Evolutionary conservation across 1,284 basidiomycete genomes (phyloP).

Genomic region (Coniferiporia weirii): DNA sequence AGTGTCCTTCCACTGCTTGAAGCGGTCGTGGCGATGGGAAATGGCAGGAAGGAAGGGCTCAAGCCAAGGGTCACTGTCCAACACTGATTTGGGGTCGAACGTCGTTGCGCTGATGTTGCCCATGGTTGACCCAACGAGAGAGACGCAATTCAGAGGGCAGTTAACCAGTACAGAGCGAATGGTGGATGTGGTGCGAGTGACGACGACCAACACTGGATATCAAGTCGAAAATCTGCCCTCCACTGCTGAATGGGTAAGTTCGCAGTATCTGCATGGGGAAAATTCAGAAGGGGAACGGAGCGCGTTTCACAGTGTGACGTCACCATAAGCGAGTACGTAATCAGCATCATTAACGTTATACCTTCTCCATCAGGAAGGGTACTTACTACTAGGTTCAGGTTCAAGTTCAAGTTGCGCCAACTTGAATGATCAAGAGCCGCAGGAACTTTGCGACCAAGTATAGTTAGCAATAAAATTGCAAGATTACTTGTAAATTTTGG

Average conservation of each 20-base stretch:
- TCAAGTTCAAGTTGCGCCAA: too few species aligned
- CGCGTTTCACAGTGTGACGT: not conserved
- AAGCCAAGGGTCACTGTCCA: conserved; percentile 68
- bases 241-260: not conserved
- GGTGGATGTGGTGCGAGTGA: not conserved
- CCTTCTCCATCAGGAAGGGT: too few species aligned
- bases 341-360: not conserved
- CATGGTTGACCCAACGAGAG: not conserved
- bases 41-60: conserved; percentile 72
- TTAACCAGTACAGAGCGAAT: too few species aligned
- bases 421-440: too few species aligned
- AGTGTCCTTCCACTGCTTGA: conserved; percentile 67
- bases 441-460: too few species aligned
- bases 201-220: not conserved
- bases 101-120: not conserved
- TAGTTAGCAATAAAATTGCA: too few species aligned
- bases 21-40: conserved; percentile 65
- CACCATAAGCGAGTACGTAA: not conserved
- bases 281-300: not conserved
- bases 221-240: not conserved
- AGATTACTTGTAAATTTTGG: too few species aligned
- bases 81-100: conserved; percentile 49
- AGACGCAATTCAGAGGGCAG: too few species aligned
- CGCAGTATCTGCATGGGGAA: not conserved
- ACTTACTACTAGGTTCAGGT: too few species aligned